Conservation (phyloP, 2,329 filamentous ascomycete species). For the Myriangium duriaei region DNA sequence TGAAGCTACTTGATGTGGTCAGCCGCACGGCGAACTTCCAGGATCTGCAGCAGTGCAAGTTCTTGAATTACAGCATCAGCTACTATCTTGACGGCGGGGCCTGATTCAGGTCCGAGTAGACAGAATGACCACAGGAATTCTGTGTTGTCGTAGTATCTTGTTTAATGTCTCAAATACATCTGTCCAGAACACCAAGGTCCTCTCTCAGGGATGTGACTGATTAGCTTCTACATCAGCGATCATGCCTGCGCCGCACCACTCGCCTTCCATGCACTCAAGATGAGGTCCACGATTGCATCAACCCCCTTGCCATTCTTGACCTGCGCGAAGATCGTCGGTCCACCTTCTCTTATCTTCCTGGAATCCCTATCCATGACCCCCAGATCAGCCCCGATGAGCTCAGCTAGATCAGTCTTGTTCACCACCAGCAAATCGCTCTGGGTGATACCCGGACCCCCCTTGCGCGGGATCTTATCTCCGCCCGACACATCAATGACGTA, state of each 20-base stretch:
- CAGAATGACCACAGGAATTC: too few relatives aligned
- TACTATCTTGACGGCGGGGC: slow-evolving; percentile 29
- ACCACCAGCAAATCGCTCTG: slow-evolving; percentile 88
- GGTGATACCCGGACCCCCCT: slow-evolving; percentile 93
- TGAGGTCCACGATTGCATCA: slow-evolving; percentile 74
- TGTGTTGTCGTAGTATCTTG: too few relatives aligned
- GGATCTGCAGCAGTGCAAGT: slow-evolving; percentile 40
- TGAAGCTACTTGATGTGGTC: slow-evolving; percentile 37
- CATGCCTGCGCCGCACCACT: slow-evolving; percentile 53
- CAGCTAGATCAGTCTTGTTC: slow-evolving; percentile 93
- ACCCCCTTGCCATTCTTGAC: slow-evolving; percentile 87
- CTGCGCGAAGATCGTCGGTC: slow-evolving; percentile 89
- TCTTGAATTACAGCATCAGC: slow-evolving; percentile 33
- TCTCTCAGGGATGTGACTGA: too few relatives aligned
- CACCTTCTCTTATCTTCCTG: slow-evolving; percentile 85
- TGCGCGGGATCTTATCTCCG: slow-evolving; percentile 91
- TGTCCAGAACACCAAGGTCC: too few relatives aligned
- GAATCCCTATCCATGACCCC: slow-evolving; percentile 91
- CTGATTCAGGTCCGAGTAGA: too few relatives aligned
- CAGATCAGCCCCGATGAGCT: slow-evolving; percentile 80
- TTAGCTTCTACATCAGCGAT: background rate
- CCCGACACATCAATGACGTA: slow-evolving; percentile 97
- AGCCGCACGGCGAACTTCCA: slow-evolving; percentile 32
- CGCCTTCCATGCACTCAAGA: slow-evolving; percentile 83
- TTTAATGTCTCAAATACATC: too few relatives aligned